phyloP scores from a whole-genome alignment of 345 rosid species.

The Salix purpurea region DNA sequence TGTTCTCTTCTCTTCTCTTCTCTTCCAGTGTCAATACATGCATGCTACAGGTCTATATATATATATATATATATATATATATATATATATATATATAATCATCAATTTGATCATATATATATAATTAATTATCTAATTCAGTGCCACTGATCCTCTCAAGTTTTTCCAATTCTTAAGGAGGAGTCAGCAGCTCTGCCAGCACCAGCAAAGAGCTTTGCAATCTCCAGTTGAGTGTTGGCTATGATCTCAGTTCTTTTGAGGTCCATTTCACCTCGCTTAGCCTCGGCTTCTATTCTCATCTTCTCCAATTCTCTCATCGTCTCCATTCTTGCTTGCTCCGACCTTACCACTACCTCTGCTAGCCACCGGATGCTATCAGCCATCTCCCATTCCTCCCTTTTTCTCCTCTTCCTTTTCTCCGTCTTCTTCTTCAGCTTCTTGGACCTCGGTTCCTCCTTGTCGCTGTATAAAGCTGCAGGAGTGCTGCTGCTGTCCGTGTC shows the following conservation, averaged over 20 bases:
- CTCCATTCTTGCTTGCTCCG: constrained; percentile 85
- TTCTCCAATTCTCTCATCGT: constrained; percentile 82
- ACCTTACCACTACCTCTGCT: constrained; percentile 73
- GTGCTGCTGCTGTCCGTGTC: constrained; percentile 91
- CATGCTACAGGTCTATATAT: not conserved
- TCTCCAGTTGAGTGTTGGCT: constrained; percentile 86
- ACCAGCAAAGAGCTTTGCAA: constrained; percentile 74
- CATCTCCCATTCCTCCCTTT: constrained; percentile 56
- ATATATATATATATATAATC: not conserved
- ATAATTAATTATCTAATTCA: not conserved
- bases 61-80: not conserved
- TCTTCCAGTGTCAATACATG: not conserved
- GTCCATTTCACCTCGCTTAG: constrained; percentile 79
- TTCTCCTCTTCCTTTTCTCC: constrained; percentile 44
- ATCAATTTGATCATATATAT: not conserved
- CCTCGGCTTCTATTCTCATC: constrained; percentile 87
- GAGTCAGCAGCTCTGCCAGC: constrained; percentile 59
- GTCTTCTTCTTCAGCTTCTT: constrained; percentile 45
- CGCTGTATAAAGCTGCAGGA: constrained; percentile 56
- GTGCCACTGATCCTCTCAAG: constrained; percentile 15
- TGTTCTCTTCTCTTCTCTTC: constrained; percentile 5
- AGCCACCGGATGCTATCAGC: constrained; percentile 80
- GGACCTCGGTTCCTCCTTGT: constrained; percentile 34
- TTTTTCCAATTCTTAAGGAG: constrained; percentile 80
- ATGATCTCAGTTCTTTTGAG: constrained; percentile 85